Evolutionary conservation across 2,329 filamentous ascomycete species (phyloP), one percentile per base, ranked within the genome.

Genomic region (Catunica adiposa): DNA sequence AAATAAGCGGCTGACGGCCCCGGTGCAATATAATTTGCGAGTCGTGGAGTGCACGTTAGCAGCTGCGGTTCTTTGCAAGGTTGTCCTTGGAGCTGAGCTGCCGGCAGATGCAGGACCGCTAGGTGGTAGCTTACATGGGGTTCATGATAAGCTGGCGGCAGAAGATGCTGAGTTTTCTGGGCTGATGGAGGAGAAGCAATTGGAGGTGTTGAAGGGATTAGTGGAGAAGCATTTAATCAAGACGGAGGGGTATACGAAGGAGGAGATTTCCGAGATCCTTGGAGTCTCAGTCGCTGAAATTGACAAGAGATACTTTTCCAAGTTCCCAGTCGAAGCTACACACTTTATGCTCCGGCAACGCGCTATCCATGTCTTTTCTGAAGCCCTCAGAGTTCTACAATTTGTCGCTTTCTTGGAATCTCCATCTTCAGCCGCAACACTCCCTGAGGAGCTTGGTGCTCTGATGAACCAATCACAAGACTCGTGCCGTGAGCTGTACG

Each of bases 1-100:
- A 3, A 89, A 97, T 73, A 98, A 98, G 71, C 86, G 92, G 65
- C 85, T 90, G 59, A 95, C 90, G 1, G 92, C 84, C 0, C 90
- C 90, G 0, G 83, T 94, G 60, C 88, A 90, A 74, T 98, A 97
- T 74, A 98, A 98, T 68, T 78, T 98, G 23, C 84, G 92, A 26
- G 92, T 98, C 1, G 92, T 96, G 38, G 92, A 98, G 70, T 94
- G 88, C 71, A 92, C 85, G 55, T 77, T 98, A 31, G 92, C 92
- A 2, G 89, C 92, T 2, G 78, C 77, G 23, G 80, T 78, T 64
- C 73, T 83, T 58, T 74, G 82, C 61, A 77, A 79, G 25, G n/a
- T 22, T 14, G 70, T 72, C 25, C 65, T 73, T 0, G 73, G 72
- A 37, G 80, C 78, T 0, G 67, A 71, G 29, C 79, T 97, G 0